These are phyloP conservation scores for Gynandropsis gynandra DNA, from an alignment of 345 rosid species.

Conservation along the genomic window DNA sequence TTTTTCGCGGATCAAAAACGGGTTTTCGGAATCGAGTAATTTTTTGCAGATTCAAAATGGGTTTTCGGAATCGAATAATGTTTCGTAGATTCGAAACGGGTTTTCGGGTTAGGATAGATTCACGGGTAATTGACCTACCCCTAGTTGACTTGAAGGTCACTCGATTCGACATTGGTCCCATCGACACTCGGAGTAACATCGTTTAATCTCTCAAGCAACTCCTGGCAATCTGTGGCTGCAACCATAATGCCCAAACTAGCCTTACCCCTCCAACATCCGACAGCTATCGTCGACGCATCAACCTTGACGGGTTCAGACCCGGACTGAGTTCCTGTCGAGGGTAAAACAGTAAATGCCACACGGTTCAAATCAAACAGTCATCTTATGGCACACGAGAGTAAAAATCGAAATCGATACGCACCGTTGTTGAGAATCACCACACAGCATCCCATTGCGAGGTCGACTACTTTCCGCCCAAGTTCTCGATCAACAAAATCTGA, in stretches of 20 bases:
- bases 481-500: constrained; percentile 51
- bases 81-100: too few relatives aligned
- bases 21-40: too few relatives aligned
- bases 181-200: constrained; percentile 31
- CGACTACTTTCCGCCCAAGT: constrained; percentile 63
- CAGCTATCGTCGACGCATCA: constrained; percentile 55
- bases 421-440: constrained; percentile 61
- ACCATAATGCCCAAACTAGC: constrained; percentile 84
- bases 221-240: constrained; percentile 70
- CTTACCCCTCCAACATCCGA: constrained; percentile 93
- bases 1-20: too few relatives aligned
- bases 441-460: constrained; percentile 74
- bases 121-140: too few relatives aligned
- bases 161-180: constrained; percentile 20
- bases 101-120: too few relatives aligned
- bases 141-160: too few relatives aligned
- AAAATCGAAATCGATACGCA: constrained; percentile 21
- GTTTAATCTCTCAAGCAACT: constrained; percentile 61
- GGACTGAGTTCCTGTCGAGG: constrained; percentile 33
- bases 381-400: background rate
- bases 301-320: constrained; percentile 30
- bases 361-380: too few relatives aligned
- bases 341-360: background rate
- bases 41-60: too few relatives aligned
- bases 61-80: too few relatives aligned